Evolutionary conservation across 2,329 filamentous ascomycete species (phyloP), one percentile per base, ranked within the genome.

Genomic region (Penicillium freii): DNA sequence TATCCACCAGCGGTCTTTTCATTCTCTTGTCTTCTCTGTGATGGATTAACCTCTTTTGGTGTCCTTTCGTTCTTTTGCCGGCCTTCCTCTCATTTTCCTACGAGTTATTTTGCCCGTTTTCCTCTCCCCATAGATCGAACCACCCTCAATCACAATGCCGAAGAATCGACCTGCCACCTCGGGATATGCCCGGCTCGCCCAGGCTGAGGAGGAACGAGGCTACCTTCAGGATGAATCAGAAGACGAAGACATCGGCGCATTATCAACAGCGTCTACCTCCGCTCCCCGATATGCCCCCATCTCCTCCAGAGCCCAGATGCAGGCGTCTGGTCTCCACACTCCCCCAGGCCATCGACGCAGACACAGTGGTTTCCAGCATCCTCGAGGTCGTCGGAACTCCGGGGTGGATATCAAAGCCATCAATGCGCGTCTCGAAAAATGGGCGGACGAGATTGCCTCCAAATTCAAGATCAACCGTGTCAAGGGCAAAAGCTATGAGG

Each of bases 381-480:
- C 81, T 61, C 81, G 85, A 51, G 77, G 80, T 59, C 82, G 87
- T 62, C 89, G 90, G 71, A 94, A 92, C 69, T 83, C 91, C 21
- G 93, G 92, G 3, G 93, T 99, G 19, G 94, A 99, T 71, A 90
- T 99, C 71, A 97, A 97, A 74, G 94, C 94, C 59, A 97, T 99
- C 77, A 99, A 99, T 75, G 92, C 93, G 58, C 84, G 94, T 25
- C 80, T 99, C 27, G 94, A 99, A 77, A 84, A 90, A 72, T 99
- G 94, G 94, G 94, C 94, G 17, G 94, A 97, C 67, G 94, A 99
- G 77, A 97, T 99, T 69, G 92, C 94, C 31, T 90, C 91, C 66
- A 94, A 95, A 68, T 97, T 99, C 83, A 97, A 96, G 80, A 90
- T 92, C 63, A 82, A 84, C 66, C 87, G 87, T 68, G 86, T 88